A percentile compares a stretch with the other conserved stretches of the same genome.
These are phyloP conservation scores for Rhinocladiella similis DNA, from an alignment of 2,329 filamentous ascomycete species.

Conservation along the genomic window DNA sequence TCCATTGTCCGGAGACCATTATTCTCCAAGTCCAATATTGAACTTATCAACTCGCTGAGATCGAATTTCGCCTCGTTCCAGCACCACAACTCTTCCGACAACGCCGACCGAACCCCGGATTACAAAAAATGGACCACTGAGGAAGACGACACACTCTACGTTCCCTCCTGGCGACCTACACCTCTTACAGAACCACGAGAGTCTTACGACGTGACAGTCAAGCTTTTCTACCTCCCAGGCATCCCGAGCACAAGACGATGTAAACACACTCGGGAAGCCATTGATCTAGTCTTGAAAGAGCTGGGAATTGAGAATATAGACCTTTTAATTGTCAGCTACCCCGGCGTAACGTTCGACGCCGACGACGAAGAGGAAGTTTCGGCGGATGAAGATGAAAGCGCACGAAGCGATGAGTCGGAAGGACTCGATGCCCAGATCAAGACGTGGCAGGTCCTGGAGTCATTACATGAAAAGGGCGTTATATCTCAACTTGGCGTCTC, in stretches of 20 bases:
- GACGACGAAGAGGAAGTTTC: constrained; percentile 68
- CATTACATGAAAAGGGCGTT: constrained; percentile 67
- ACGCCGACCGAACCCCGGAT: constrained; percentile 5
- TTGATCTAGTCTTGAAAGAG: constrained; percentile 77
- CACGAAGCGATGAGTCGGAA: constrained; percentile 45
- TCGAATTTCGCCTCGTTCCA: constrained; percentile 76
- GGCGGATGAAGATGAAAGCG: constrained; percentile 54
- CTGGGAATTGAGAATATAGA: constrained; percentile 75
- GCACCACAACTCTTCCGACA: constrained; percentile 48
- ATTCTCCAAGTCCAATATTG: constrained; percentile 83
- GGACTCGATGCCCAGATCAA: constrained; percentile 65
- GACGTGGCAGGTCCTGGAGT: constrained; percentile 69
- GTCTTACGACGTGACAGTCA: constrained; percentile 92
- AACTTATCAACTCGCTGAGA: constrained; percentile 84
- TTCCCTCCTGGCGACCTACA: constrained; percentile 75
- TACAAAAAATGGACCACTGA: constrained; percentile 65
- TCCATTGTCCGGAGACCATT: constrained; percentile 79
- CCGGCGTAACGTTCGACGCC: constrained; percentile 89
- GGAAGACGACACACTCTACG: constrained; percentile 63
- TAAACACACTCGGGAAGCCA: constrained; percentile 72
- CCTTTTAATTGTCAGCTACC: constrained; percentile 88
- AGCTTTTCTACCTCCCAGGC: constrained; percentile 85
- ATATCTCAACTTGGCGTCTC: constrained; percentile 79
- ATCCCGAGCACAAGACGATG: constrained; percentile 65
- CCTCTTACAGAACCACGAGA: constrained; percentile 74